These are phyloP conservation scores for Phlebopus sp. DNA, from an alignment of 1,284 basidiomycete genomes.

Conservation along the genomic window DNA sequence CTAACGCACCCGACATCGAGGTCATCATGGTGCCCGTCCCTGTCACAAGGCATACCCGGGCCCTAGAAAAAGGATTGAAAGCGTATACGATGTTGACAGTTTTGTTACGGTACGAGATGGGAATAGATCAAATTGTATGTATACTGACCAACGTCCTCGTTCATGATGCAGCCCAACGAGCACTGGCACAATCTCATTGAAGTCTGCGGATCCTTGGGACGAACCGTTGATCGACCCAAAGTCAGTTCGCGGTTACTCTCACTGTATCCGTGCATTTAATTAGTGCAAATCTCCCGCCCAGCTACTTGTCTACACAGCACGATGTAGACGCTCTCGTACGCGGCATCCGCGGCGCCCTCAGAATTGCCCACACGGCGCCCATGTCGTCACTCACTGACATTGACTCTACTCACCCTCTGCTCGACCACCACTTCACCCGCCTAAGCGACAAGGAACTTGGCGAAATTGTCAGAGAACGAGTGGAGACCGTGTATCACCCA, in stretches of 20 bases:
- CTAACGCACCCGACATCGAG: slow-evolving; percentile 60
- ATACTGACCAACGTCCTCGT: background rate
- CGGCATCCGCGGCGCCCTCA: slow-evolving; percentile 47
- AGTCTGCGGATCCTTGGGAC: slow-evolving; percentile 41
- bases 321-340: slow-evolving; percentile 56
- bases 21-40: slow-evolving; percentile 49
- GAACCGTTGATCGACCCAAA: slow-evolving; percentile 45
- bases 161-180: slow-evolving; percentile 39
- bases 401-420: slow-evolving; percentile 32
- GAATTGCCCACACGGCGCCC: slow-evolving; percentile 50
- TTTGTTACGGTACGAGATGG: slow-evolving; percentile 23
- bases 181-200: slow-evolving; percentile 38
- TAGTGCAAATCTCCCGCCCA: slow-evolving; percentile 20
- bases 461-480: slow-evolving; percentile 42
- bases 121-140: background rate
- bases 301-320: slow-evolving; percentile 55
- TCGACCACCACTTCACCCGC: slow-evolving; percentile 42
- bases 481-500: slow-evolving; percentile 61
- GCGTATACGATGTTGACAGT: slow-evolving; percentile 18
- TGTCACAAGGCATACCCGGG: background rate
- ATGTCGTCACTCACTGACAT: slow-evolving; percentile 48
- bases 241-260: slow-evolving; percentile 23
- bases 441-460: slow-evolving; percentile 44
- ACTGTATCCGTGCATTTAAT: background rate
- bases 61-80: slow-evolving; percentile 9